Evolutionary conservation across 768 basidiomycete genomes (phyloP).

Genomic region (Gelatoporia subvermispora): DNA sequence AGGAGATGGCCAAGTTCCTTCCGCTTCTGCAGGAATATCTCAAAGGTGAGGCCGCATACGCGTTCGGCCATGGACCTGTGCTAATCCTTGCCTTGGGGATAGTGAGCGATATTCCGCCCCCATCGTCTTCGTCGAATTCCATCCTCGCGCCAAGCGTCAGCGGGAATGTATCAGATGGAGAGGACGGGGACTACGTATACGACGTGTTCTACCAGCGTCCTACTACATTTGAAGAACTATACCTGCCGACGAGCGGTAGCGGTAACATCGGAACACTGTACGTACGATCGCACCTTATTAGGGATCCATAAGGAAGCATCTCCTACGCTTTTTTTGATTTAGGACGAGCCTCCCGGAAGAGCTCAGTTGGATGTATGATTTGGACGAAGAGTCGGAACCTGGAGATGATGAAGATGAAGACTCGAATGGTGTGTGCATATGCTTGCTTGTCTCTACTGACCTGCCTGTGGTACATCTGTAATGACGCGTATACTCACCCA

Average conservation of each 20-base stretch:
- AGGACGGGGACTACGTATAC: slow-evolving; percentile 71
- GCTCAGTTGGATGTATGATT: slow-evolving; percentile 47
- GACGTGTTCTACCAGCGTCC: slow-evolving; percentile 79
- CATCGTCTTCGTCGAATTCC: slow-evolving; percentile 2
- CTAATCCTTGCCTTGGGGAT: neutral
- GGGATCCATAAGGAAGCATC: neutral
- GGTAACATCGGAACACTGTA: slow-evolving; percentile 65
- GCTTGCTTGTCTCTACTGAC: slow-evolving; percentile 1
- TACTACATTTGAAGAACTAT: slow-evolving; percentile 55
- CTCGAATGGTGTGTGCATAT: slow-evolving; percentile 57
- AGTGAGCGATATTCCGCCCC: slow-evolving; percentile 29
- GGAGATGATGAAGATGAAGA: slow-evolving; percentile 81
- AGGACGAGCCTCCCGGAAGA: slow-evolving; percentile 65
- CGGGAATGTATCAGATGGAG: slow-evolving; percentile 3
- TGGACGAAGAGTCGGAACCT: slow-evolving; percentile 45
- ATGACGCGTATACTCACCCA: neutral
- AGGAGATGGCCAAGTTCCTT: slow-evolving; percentile 73
- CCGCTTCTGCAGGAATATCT: slow-evolving; percentile 76
- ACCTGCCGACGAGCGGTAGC: slow-evolving; percentile 33
- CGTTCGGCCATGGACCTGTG: no score
- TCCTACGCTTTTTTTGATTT: neutral
- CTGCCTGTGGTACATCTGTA: neutral
- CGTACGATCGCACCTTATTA: slow-evolving; percentile 18
- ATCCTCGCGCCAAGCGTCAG: slow-evolving; percentile 2
- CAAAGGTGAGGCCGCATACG: slow-evolving; percentile 38